Conservation (phyloP, 306 rosid species). For the Acmispon strigosus region DNA sequence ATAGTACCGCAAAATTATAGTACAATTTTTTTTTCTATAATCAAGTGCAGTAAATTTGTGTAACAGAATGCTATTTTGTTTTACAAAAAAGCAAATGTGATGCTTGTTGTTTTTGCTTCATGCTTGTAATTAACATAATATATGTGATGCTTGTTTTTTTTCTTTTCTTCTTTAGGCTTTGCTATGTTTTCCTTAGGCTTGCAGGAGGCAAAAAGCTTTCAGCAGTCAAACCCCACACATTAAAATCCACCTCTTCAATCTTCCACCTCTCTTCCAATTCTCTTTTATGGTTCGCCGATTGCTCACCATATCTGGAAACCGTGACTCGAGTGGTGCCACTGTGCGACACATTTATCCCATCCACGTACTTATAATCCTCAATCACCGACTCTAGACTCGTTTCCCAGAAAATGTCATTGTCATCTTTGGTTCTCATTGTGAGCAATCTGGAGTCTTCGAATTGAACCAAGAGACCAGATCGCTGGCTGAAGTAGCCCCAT, state of each 20-base stretch:
- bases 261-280: slow-evolving; percentile 86
- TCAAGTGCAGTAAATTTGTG: not conserved
- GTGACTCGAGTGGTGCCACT: slow-evolving; percentile 70
- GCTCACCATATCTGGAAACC: slow-evolving; percentile 73
- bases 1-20: not conserved
- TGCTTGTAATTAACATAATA: slow-evolving; percentile 13
- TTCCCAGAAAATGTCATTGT: slow-evolving; percentile 86
- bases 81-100: not conserved
- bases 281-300: slow-evolving; percentile 71
- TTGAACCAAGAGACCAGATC: slow-evolving; percentile 76
- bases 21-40: not conserved
- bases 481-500: slow-evolving; percentile 94
- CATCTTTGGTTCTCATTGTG: slow-evolving; percentile 52
- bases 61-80: not conserved
- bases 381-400: slow-evolving; percentile 81
- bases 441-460: slow-evolving; percentile 84
- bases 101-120: too few relatives aligned
- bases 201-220: slow-evolving; percentile 73
- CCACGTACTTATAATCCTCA: slow-evolving; percentile 66
- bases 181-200: slow-evolving; percentile 6
- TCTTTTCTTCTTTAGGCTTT: slow-evolving; percentile 2
- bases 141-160: not conserved
- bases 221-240: slow-evolving; percentile 56
- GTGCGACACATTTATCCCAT: slow-evolving; percentile 76
- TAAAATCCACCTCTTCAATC: slow-evolving; percentile 78